Conservation (phyloP, 164 flowering plant species). For the Vitis rupestris region DNA sequence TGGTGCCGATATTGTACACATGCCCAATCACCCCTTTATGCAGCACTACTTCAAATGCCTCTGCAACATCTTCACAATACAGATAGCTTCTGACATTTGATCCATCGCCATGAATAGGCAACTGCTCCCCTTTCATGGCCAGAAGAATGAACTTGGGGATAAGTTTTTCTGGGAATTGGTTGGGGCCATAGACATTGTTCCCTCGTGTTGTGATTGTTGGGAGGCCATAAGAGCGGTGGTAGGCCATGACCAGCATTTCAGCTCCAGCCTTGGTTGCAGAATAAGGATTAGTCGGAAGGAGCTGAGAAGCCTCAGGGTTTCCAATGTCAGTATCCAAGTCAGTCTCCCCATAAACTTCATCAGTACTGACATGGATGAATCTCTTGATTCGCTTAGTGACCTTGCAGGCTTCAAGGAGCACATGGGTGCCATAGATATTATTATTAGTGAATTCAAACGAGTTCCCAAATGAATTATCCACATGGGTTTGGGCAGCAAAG, state of each 20-base stretch:
- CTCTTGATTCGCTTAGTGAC: conserved; percentile 18
- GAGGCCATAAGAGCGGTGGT: conserved; percentile 23
- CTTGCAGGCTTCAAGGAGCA: conserved; percentile 34
- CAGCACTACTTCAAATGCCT: conserved; percentile 32
- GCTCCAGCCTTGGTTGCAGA: conserved; percentile 36
- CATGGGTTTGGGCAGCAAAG: conserved; percentile 36
- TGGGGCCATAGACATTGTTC: conserved; percentile 31
- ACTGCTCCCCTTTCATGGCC: conserved; percentile 20
- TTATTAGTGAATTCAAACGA: conserved; percentile 30
- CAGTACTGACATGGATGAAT: conserved; percentile 34
- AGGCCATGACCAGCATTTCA: conserved; percentile 36
- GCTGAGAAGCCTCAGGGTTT: conserved; percentile 30
- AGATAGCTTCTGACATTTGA: conserved; percentile 30
- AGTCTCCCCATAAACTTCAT: conserved; percentile 33
- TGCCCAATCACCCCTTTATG: conserved; percentile 28
- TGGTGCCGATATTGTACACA: conserved; percentile 32
- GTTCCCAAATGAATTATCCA: conserved; percentile 32
- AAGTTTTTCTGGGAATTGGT: conserved; percentile 30
- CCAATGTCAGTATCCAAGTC: conserved; percentile 30
- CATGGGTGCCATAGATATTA: conserved; percentile 31
- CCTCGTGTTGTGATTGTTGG: conserved; percentile 31
- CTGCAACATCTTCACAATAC: conserved; percentile 31
- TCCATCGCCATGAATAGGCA: conserved; percentile 32
- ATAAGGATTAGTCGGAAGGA: conserved; percentile 33
- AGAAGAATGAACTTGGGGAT: conserved; percentile 31